Conservation (phyloP, 1,284 basidiomycete species). For the Ceratobasidium sp. region DNA sequence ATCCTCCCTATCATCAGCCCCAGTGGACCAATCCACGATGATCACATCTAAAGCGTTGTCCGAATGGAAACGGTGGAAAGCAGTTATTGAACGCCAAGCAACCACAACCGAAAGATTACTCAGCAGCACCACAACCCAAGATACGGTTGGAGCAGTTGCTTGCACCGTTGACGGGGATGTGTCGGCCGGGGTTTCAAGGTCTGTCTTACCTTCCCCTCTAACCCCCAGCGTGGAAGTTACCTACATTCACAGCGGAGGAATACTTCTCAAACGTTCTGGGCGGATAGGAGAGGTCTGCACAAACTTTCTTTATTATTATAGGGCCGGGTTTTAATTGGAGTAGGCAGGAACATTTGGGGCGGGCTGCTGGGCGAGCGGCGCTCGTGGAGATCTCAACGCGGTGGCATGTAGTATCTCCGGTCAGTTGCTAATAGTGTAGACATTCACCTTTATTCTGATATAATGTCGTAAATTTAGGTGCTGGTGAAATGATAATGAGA, state of each 20-base stretch:
- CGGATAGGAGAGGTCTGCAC: conserved; percentile 72
- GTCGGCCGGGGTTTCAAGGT: conserved; percentile 82
- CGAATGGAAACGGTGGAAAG: conserved; percentile 73
- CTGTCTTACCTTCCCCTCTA: conserved; percentile 36
- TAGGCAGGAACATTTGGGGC: conserved; percentile 55
- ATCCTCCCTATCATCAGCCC: conserved; percentile 50
- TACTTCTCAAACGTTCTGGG: conserved; percentile 75
- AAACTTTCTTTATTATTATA: conserved; percentile 51
- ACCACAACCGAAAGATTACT: conserved; percentile 41
- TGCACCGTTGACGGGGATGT: conserved; percentile 60
- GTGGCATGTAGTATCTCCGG: conserved; percentile 78
- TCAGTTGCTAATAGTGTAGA: conserved; percentile 49
- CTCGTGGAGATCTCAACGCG: conserved; percentile 45
- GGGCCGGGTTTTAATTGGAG: conserved; percentile 53
- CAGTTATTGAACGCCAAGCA: conserved; percentile 52
- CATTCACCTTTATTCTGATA: conserved; percentile 8
- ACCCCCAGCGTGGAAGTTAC: conserved; percentile 17
- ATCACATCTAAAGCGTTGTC: conserved; percentile 61
- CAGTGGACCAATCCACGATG: conserved; percentile 60
- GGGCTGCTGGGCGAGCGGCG: conserved; percentile 72
- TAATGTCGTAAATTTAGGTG: conserved; percentile 52
- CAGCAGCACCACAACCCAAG: conserved; percentile 62
- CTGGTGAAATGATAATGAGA: conserved; percentile 60
- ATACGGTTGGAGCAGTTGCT: conserved; percentile 78
- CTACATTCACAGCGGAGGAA: conserved; percentile 65